These are phyloP conservation scores for Microsporum canis DNA, from an alignment of 2,329 filamentous ascomycete species.

Conservation along the genomic window DNA sequence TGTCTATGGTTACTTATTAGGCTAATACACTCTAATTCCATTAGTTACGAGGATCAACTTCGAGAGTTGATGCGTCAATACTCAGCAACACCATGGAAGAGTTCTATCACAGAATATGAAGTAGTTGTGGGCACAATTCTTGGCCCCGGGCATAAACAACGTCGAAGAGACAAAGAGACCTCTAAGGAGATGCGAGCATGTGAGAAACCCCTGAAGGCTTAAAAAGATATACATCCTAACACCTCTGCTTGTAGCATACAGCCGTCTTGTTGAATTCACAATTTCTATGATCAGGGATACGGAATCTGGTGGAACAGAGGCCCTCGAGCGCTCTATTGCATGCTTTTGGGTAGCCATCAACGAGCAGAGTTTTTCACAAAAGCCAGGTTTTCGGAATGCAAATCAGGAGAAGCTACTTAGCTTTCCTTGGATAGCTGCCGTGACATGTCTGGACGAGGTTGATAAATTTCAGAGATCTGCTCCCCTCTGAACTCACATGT, in stretches of 20 bases:
- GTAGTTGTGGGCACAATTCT: slow-evolving; percentile 15
- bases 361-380: neutral
- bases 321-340: slow-evolving; percentile 20
- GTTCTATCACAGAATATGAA: slow-evolving; percentile 15
- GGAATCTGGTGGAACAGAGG: slow-evolving; percentile 15
- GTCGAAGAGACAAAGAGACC: slow-evolving; percentile 16
- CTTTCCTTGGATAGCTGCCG: slow-evolving; percentile 20
- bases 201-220: slow-evolving; percentile 1
- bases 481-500: neutral
- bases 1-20: neutral
- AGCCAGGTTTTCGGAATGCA: neutral
- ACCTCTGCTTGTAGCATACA: slow-evolving; percentile 14
- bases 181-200: slow-evolving; percentile 19
- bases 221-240: neutral
- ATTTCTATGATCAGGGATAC: slow-evolving; percentile 16
- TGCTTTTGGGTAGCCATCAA: slow-evolving; percentile 17
- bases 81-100: slow-evolving; percentile 16
- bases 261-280: slow-evolving; percentile 16
- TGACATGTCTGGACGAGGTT: slow-evolving; percentile 19
- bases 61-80: slow-evolving; percentile 17
- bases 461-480: slow-evolving; percentile 16
- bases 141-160: slow-evolving; percentile 18
- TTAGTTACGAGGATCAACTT: slow-evolving; percentile 15
- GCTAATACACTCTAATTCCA: neutral
- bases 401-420: slow-evolving; percentile 15